phyloP scores from a whole-genome alignment of 331 rosid genomes.

The Acacia pycnantha region DNA sequence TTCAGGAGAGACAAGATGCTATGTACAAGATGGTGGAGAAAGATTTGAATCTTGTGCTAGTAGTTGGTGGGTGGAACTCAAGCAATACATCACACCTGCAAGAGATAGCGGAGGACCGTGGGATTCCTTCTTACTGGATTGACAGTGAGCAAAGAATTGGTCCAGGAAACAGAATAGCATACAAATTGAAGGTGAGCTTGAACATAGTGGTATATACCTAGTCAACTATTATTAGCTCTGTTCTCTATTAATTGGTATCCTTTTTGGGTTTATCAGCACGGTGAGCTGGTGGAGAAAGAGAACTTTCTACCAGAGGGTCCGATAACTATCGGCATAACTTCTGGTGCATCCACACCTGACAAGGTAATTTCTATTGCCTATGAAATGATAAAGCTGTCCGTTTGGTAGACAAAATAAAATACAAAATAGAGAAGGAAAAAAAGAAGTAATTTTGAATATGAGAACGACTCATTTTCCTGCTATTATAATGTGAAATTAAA shows the following conservation, averaged over 20 bases:
- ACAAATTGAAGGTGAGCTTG: conserved; percentile 73
- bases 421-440: not conserved
- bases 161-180: conserved; percentile 90
- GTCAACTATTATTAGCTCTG: not conserved
- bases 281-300: conserved; percentile 92
- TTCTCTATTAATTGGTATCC: not conserved
- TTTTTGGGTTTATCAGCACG: conserved; percentile 54
- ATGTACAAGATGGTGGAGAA: conserved; percentile 93
- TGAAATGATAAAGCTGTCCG: not conserved
- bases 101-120: conserved; percentile 93
- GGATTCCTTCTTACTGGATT: conserved; percentile 96
- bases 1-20: conserved; percentile 98
- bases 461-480: not conserved
- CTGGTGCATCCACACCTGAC: conserved; percentile 98
- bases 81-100: conserved; percentile 96
- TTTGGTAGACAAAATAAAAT: not conserved
- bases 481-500: not conserved
- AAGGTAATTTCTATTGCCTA: conserved; percentile 56
- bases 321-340: conserved; percentile 78
- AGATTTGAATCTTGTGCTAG: conserved; percentile 77
- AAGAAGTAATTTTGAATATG: not conserved
- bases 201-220: conserved; percentile 10
- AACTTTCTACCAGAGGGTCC: conserved; percentile 86
- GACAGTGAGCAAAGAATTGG: conserved; percentile 94
- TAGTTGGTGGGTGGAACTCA: conserved; percentile 97